Base-by-base conservation (phyloP, 495 filamentous ascomycete genomes). In the Acidiella bohemica region DNA sequence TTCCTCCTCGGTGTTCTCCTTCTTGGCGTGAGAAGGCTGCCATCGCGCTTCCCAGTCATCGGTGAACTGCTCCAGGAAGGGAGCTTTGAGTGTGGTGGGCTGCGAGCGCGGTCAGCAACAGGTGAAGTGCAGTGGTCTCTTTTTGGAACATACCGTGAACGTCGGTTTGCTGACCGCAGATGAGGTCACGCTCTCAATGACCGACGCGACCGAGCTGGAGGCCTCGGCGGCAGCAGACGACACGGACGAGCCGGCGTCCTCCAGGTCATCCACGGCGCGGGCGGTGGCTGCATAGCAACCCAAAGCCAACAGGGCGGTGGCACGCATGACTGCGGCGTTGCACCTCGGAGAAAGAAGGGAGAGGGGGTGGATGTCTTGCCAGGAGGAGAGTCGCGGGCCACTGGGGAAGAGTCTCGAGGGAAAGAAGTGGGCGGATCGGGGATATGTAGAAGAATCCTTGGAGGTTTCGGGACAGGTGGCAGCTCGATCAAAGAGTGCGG, bases 11-110 rank as follows among this genome's bases (percentile, higher is more conserved):
- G 82, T 78, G 47, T 66, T 66, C 44, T 92, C 83, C 73, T 96
- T 96, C 74, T 96, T 96, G 47, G 92, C 92, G 55, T 90, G 80
- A 14, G 86, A 94, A 42, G 77, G 70, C 65, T 85, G 81, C 92
- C 92, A 99, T 59, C 92, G 39, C 16, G 69, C 32, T 68, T 93
- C 75, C 88, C 90, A 95, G 65, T 81, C 88, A 43, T 85, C 77
- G 61, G 83, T 93, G 71, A 99, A 99, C 62, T 99, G 92, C 67
- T 99, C 92, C 42, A 95, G 65, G 77, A 99, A 96, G 28, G 85
- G 82, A 45, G 81, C 92, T 63, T 96, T 83, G 55, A 96, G 64
- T 40, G 68, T 69, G 36, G 82, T 78, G 36, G 92, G 88, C 88
- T 95, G 52, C 32, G 9, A 10, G 28, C 49, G 13, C 9, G 13